A percentile compares a stretch with the other conserved stretches of the same genome.
phyloP scores from a whole-genome alignment of 164 flowering plant species.

The Umbilicus rupestris region DNA sequence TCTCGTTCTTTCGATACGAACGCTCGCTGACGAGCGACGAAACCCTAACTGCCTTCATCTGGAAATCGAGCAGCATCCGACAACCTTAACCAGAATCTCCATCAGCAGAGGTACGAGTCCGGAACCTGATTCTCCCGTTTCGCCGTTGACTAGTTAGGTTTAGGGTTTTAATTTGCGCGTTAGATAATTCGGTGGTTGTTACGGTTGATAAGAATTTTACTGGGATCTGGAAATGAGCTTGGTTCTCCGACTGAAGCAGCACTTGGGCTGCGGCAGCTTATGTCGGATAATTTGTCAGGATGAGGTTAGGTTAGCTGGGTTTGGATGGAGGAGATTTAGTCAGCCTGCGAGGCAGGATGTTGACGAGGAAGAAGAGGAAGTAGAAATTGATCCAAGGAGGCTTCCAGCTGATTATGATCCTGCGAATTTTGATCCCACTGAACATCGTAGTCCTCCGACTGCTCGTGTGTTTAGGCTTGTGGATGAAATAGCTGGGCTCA shows the following conservation, averaged over 20 bases:
- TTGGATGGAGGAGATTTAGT: slow-evolving; percentile 19
- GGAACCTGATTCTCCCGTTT: background rate
- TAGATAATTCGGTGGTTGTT: background rate
- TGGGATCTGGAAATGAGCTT: slow-evolving; percentile 33
- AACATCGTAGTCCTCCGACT: slow-evolving; percentile 86
- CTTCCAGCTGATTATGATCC: slow-evolving; percentile 92
- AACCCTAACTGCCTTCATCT: background rate
- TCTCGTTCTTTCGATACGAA: background rate
- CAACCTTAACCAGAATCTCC: background rate
- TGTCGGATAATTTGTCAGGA: slow-evolving; percentile 7
- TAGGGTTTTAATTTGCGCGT: no score
- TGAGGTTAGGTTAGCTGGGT: slow-evolving; percentile 10
- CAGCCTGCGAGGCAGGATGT: slow-evolving; percentile 42
- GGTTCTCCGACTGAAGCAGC: slow-evolving; percentile 30
- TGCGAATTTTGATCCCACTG: slow-evolving; percentile 67
- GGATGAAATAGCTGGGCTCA: slow-evolving; percentile 65
- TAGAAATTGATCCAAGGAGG: slow-evolving; percentile 62
- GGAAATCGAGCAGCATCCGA: background rate
- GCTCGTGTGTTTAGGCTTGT: slow-evolving; percentile 78
- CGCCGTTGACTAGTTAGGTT: no score
- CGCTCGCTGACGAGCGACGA: background rate
- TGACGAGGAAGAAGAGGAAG: slow-evolving; percentile 44
- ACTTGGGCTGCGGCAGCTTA: slow-evolving; percentile 22
- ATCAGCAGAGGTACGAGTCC: background rate
- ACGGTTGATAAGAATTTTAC: background rate